Evolutionary conservation across 2,329 filamentous ascomycete genomes (phyloP), one percentile per base, ranked within the genome.

Genomic region (Neoscytalidium dimidiatum): DNA sequence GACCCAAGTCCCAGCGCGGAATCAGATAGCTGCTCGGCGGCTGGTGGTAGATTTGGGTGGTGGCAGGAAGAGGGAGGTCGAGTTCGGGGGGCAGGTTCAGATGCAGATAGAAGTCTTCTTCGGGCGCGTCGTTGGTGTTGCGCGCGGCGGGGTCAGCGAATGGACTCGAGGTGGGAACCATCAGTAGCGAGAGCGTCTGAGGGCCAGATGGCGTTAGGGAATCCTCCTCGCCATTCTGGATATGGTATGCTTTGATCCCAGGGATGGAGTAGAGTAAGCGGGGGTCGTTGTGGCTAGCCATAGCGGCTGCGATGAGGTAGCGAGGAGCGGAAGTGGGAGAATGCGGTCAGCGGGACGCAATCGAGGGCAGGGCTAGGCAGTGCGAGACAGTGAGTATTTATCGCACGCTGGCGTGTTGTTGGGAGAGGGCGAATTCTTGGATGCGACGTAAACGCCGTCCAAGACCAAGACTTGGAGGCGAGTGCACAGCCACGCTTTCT

Each of bases 1-100:
- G 92, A 3, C 92, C 94, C 17, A 97, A 82, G 73, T 98, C 94
- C 93, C 94, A 97, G 69, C 94, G 89, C 17, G 95, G 95, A 67
- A 99, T 97, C 52, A 98, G 84, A 75, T 98, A 98, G 82, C 92
- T 96, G 68, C 85, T 88, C 0, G 94, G 94, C 6, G 94, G 93
- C 79, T 98, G 92, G 78, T 97, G 93, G 80, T 97, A 98, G 76
- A 99, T 95, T 77, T 98, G 94, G 0, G 95, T 98, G 0, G 94
- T 98, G 19, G 94, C 94, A 13, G 95, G 95, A 14, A 98, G 85
- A 5, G 95, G 92, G 5, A 98, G 86, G 72, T 98, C 94, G 71
- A 99, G 88, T 83, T 97, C 94, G 21, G 94, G 94, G 14, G 94
- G 94, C 9, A 98, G 88, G 73, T 97, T 93, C 26, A 99, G 87